Conservation (phyloP, 1,284 basidiomycete species). For the Fomitiporia mediterranea region DNA sequence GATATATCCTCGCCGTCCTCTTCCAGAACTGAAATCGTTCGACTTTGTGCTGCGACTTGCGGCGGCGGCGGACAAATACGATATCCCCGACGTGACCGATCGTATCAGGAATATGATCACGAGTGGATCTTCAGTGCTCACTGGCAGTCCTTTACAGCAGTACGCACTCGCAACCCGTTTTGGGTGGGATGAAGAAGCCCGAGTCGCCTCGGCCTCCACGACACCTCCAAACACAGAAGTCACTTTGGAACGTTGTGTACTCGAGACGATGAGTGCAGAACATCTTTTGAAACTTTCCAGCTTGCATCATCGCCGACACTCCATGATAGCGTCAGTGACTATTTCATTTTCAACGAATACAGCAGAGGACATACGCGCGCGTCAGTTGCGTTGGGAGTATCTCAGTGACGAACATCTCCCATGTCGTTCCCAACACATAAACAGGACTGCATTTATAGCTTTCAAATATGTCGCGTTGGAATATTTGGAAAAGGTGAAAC, state of each 20-base stretch:
- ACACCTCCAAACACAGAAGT: slow-evolving; percentile 7
- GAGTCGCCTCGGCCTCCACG: slow-evolving; percentile 11
- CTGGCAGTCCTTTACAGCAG: slow-evolving; percentile 32
- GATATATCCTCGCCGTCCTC: slow-evolving; percentile 12
- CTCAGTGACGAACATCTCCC: neutral
- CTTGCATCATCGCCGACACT: slow-evolving; percentile 9
- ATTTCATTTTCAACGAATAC: slow-evolving; percentile 3
- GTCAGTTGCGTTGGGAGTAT: slow-evolving; percentile 8
- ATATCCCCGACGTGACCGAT: slow-evolving; percentile 1
- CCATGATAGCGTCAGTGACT: neutral
- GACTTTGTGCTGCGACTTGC: neutral
- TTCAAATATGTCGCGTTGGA: slow-evolving; percentile 7
- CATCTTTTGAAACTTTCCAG: slow-evolving; percentile 8
- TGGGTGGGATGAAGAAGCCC: slow-evolving; percentile 38
- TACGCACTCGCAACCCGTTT: slow-evolving; percentile 41
- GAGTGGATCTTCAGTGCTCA: slow-evolving; percentile 17
- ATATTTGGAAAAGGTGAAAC: neutral
- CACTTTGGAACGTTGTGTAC: neutral
- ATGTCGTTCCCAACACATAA: slow-evolving; percentile 6
- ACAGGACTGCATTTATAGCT: slow-evolving; percentile 1
- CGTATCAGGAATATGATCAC: neutral
- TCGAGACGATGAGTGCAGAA: slow-evolving; percentile 2
- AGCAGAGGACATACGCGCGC: neutral
- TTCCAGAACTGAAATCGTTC: neutral
- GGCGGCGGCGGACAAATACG: slow-evolving; percentile 13